Percentiles rank a stretch among this genome's conserved stretches.
These are phyloP conservation scores for Voacanga thouarsii DNA, from an alignment of 257 asterid genomes.

Conservation along the genomic window DNA sequence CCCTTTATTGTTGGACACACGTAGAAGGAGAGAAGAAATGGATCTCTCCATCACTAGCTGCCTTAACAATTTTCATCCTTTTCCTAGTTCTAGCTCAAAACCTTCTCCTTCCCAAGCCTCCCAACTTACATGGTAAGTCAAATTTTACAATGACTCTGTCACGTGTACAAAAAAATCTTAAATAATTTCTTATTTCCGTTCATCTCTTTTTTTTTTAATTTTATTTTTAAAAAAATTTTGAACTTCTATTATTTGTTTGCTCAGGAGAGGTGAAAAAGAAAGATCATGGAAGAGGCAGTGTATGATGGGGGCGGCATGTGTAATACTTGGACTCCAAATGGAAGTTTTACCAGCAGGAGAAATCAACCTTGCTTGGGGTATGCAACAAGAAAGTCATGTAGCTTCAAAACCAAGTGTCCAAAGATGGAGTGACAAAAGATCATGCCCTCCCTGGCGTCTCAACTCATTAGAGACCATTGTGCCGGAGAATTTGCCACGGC, in stretches of 20 bases:
- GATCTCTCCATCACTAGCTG: constrained; percentile 43
- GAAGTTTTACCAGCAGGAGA: constrained; percentile 11
- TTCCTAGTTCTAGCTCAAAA: constrained; percentile 30
- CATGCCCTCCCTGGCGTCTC: constrained; percentile 69
- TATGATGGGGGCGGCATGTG: constrained; percentile 37
- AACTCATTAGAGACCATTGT: constrained; percentile 78
- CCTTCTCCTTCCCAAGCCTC: constrained; percentile 21
- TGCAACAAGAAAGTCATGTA: constrained; percentile 9
- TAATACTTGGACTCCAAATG: constrained; percentile 44
- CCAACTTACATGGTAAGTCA: constrained; percentile 36
- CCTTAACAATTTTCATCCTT: constrained; percentile 36
- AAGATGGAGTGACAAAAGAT: constrained; percentile 70
- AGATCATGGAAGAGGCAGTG: constrained; percentile 45
- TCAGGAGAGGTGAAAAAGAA: constrained; percentile 33
- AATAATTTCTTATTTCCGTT: too few species aligned
- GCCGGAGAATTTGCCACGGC: constrained; percentile 81
- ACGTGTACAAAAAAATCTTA: too few species aligned
- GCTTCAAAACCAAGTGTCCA: constrained; percentile 5
- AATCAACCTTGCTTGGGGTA: constrained; percentile 27
- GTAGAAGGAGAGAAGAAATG: constrained; percentile 25
- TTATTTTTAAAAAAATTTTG: neutral
- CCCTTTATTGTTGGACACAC: neutral
- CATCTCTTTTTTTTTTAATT: too few species aligned
- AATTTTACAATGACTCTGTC: too few species aligned
- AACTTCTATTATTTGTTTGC: too few species aligned